phyloP scores from a whole-genome alignment of 2,329 filamentous ascomycete species.

The Hypoxylon sp. region DNA sequence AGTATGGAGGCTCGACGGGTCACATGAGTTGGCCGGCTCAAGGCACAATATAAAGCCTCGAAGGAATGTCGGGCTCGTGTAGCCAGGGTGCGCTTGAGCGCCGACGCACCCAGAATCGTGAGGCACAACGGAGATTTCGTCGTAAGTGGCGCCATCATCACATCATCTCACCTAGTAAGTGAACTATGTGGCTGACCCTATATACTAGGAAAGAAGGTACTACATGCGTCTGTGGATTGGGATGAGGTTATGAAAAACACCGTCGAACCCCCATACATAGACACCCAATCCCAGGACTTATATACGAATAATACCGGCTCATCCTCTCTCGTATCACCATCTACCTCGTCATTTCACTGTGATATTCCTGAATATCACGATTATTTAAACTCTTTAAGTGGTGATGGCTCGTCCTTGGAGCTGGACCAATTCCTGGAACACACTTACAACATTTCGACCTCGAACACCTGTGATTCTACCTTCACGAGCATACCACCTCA shows the following conservation, averaged over 20 bases:
- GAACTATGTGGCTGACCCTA: background rate
- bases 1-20: too few species aligned
- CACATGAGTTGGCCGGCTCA: too few species aligned
- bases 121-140: conserved; percentile 36
- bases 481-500: background rate
- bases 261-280: conserved; percentile 1
- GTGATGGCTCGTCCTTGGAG: conserved; percentile 3
- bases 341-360: background rate
- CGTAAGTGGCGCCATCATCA: conserved; percentile 13
- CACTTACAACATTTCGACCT: background rate
- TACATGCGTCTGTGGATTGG: conserved; percentile 11
- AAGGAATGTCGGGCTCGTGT: conserved; percentile 4
- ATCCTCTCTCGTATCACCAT: conserved; percentile 1
- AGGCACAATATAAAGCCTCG: too few species aligned
- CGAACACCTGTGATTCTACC: background rate
- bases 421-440: conserved; percentile 4
- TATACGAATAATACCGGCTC: conserved; percentile 2
- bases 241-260: conserved; percentile 6
- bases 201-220: conserved; percentile 3
- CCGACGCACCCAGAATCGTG: conserved; percentile 31
- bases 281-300: conserved; percentile 5
- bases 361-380: background rate
- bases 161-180: background rate
- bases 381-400: background rate
- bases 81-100: conserved; percentile 19